phyloP scores from a whole-genome alignment of 2,329 filamentous ascomycete genomes.

The Apiospora phragmitis region DNA sequence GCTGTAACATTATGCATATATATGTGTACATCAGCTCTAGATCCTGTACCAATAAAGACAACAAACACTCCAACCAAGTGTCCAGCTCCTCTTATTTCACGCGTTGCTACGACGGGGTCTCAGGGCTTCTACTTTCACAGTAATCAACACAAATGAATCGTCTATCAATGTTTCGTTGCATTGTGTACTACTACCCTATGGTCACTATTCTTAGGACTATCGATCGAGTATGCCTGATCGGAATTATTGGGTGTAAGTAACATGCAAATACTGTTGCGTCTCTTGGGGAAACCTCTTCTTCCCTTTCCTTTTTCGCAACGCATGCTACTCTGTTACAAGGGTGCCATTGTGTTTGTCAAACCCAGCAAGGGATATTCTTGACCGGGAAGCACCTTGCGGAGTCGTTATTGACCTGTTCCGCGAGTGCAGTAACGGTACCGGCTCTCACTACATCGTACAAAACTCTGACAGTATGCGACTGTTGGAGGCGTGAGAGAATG shows the following conservation, averaged over 20 bases:
- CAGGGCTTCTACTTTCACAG: neutral
- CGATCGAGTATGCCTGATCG: neutral
- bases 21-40: neutral
- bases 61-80: neutral
- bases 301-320: neutral
- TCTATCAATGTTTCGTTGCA: neutral
- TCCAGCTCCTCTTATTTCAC: neutral
- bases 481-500: neutral
- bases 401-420: neutral
- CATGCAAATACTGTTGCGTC: neutral
- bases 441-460: neutral
- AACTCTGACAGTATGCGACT: neutral
- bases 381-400: neutral
- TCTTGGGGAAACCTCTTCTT: neutral
- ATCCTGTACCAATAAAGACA: neutral
- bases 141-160: too few species aligned
- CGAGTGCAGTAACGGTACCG: neutral
- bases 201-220: neutral
- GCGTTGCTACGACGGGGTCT: too few species aligned
- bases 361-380: neutral
- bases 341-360: neutral
- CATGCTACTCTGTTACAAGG: neutral
- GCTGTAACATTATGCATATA: neutral
- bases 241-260: neutral
- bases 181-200: constrained; percentile 1